phyloP scores from a whole-genome alignment of 371 early-diverging fungal species.

The Globomyces sp. region DNA sequence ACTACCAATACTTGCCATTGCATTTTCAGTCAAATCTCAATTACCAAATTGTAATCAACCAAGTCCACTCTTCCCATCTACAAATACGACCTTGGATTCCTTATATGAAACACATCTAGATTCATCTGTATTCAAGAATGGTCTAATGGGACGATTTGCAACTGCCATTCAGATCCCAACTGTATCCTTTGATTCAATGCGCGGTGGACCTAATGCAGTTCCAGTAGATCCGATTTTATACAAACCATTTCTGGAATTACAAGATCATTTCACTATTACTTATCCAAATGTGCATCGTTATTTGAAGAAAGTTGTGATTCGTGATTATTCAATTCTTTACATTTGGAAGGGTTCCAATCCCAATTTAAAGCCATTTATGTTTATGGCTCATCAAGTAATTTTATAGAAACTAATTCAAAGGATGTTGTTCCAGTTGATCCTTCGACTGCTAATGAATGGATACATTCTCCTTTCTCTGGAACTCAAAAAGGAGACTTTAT shows the following conservation, averaged over 20 bases:
- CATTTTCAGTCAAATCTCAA: no score
- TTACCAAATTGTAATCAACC: no score
- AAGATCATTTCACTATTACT: not conserved
- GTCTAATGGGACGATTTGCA: not conserved
- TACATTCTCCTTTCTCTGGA: conserved; percentile 33
- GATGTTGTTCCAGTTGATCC: conserved; percentile 41
- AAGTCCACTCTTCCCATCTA: no score
- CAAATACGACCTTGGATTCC: no score
- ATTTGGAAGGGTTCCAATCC: conserved; percentile 29
- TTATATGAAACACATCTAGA: no score
- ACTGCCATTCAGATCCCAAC: conserved; percentile 25
- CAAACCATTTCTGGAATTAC: conserved; percentile 4
- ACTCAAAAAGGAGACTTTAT: no score
- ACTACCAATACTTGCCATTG: no score
- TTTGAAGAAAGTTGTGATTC: conserved; percentile 29
- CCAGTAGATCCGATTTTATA: not conserved
- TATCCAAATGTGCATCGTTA: conserved; percentile 14
- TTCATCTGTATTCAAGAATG: no score
- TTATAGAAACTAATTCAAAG: not conserved
- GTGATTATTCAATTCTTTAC: conserved; percentile 26
- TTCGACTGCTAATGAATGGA: conserved; percentile 25
- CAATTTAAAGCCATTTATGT: conserved; percentile 14
- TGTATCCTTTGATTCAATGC: conserved; percentile 18
- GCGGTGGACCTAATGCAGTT: not conserved
- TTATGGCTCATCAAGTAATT: conserved; percentile 26